Conservation (phyloP, 768 basidiomycete species). For the Gautieria morchelliformis region DNA sequence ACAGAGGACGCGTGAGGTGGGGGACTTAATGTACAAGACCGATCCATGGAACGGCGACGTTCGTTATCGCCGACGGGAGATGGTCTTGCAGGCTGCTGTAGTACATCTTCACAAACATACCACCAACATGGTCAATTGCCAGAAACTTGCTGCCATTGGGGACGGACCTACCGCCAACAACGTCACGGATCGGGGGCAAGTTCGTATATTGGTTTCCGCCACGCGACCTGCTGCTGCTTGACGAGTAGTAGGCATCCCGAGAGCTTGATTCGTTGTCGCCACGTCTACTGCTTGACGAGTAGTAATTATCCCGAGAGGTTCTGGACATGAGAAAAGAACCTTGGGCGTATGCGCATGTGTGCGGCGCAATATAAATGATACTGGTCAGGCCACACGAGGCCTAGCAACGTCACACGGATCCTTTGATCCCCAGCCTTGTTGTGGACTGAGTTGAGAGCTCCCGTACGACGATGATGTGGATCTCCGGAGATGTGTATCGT, state of each 20-base stretch:
- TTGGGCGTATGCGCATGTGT: background rate
- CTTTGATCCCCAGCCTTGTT: background rate
- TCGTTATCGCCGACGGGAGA: background rate
- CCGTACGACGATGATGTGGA: background rate
- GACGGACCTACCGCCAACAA: constrained; percentile 2
- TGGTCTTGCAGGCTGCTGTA: constrained; percentile 3
- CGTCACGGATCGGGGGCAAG: constrained; percentile 8
- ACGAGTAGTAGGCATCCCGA: background rate
- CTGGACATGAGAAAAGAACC: constrained; percentile 4
- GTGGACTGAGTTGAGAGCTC: background rate
- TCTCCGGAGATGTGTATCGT: constrained; percentile 1
- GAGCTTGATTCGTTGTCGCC: background rate
- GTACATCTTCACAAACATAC: background rate
- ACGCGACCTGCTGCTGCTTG: background rate
- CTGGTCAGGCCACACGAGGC: background rate
- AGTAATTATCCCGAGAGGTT: constrained; percentile 1
- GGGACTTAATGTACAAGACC: background rate
- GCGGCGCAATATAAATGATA: background rate
- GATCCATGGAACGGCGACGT: background rate
- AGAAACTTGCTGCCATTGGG: background rate
- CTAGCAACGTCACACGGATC: background rate
- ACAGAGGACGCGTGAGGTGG: background rate
- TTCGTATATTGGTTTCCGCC: background rate
- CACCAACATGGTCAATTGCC: background rate
- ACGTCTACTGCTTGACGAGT: background rate